A percentile compares a stretch with the other conserved stretches of the same genome.
Conservation (phyloP, 805 yeast genomes). For the Isabelozyma pseudorhagii region DNA sequence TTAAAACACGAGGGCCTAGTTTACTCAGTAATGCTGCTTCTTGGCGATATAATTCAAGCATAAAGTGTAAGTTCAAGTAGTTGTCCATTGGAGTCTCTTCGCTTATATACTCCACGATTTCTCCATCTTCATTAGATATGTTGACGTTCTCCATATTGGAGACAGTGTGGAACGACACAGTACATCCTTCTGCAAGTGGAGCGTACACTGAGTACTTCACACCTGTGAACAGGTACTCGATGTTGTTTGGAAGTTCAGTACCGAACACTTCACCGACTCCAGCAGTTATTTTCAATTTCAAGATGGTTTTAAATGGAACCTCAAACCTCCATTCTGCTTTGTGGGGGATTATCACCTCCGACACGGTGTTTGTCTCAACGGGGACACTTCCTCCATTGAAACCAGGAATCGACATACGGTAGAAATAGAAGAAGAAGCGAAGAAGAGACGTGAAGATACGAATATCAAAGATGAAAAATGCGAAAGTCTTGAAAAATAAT, state of each 20-base stretch:
- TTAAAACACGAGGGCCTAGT: conserved; percentile 55
- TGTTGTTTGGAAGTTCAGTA: conserved; percentile 78
- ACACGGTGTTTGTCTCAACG: conserved; percentile 2
- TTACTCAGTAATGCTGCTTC: conserved; percentile 15
- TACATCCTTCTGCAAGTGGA: conserved; percentile 60
- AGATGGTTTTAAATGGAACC: conserved; percentile 47
- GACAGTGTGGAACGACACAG: conserved; percentile 41
- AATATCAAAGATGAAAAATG: background rate
- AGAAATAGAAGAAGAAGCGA: background rate
- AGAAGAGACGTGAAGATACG: background rate
- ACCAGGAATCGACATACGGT: conserved; percentile 16
- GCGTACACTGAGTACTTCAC: conserved; percentile 37
- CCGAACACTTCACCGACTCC: conserved; percentile 93
- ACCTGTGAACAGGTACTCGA: conserved; percentile 42
- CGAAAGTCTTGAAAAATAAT: background rate
- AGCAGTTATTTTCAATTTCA: conserved; percentile 48
- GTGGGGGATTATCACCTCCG: conserved; percentile 24
- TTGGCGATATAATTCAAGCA: conserved; percentile 56
- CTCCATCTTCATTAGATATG: conserved; percentile 29
- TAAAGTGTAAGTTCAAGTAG: conserved; percentile 69
- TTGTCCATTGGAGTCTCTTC: conserved; percentile 68
- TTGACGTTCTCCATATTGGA: conserved; percentile 23
- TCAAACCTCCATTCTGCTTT: conserved; percentile 79
- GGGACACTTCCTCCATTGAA: conserved; percentile 7
- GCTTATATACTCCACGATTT: conserved; percentile 58